A percentile compares a stretch with the other conserved stretches of the same genome.
Evolutionary conservation across 768 basidiomycete genomes (phyloP).

Genomic region (Pleurotus cornucopiae): DNA sequence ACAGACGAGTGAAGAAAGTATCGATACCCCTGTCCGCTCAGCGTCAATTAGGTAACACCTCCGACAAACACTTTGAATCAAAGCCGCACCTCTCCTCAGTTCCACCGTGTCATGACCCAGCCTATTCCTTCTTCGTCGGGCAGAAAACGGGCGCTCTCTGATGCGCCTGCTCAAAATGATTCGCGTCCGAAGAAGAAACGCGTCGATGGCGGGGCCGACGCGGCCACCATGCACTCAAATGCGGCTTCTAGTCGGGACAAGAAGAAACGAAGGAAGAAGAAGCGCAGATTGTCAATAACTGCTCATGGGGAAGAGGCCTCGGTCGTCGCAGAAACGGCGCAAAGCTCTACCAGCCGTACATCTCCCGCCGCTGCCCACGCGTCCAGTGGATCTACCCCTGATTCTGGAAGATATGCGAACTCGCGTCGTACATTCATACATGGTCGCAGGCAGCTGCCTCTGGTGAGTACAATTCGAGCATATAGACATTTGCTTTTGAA

Average conservation of each 20-base stretch:
- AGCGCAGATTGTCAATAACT: slow-evolving; percentile 1
- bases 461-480: neutral
- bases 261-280: slow-evolving; percentile 7
- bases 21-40: neutral
- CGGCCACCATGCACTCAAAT: neutral
- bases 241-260: neutral
- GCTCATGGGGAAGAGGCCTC: neutral
- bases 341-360: too few species aligned
- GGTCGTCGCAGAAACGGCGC: neutral
- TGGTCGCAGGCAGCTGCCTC: neutral
- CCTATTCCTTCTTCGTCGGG: slow-evolving; percentile 1
- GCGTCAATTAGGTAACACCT: too few species aligned
- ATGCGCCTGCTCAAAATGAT: neutral
- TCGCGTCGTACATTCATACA: too few species aligned
- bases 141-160: slow-evolving; percentile 2
- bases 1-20: too few species aligned
- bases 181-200: neutral
- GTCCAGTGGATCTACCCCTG: too few species aligned
- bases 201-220: neutral
- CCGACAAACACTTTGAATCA: neutral
- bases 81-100: neutral
- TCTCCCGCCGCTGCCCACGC: too few species aligned
- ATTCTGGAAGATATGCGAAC: neutral
- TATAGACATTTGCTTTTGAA: neutral
- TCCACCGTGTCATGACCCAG: slow-evolving; percentile 2